Conservation (phyloP, 2,329 filamentous ascomycete genomes). For the Diaporthe aspalathi region DNA sequence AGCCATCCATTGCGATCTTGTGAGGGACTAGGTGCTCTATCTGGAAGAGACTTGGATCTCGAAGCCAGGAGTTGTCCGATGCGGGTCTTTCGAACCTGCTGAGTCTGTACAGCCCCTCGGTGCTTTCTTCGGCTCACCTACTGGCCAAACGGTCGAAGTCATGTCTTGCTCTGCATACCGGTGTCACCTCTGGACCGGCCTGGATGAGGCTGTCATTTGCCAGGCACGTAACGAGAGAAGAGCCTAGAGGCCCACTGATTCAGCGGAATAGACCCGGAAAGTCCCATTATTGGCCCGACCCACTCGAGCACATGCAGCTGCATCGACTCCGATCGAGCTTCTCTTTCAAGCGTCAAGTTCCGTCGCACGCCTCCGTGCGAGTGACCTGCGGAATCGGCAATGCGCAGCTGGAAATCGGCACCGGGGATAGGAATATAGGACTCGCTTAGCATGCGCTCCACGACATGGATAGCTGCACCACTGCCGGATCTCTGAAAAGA, state of each 20-base stretch:
- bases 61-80: neutral
- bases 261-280: neutral
- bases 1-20: neutral
- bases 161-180: constrained; percentile 27
- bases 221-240: neutral
- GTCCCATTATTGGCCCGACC: constrained; percentile 12
- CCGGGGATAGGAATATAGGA: neutral
- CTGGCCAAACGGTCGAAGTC: constrained; percentile 14
- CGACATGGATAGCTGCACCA: constrained; percentile 14
- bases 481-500: constrained; percentile 31
- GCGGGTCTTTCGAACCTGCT: neutral
- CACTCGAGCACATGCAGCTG: constrained; percentile 13
- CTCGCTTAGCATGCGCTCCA: constrained; percentile 37
- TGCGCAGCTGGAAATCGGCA: constrained; percentile 33
- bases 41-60: neutral
- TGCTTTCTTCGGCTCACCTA: constrained; percentile 11
- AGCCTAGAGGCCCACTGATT: constrained; percentile 1
- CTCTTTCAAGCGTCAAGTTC: neutral
- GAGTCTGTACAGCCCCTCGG: neutral
- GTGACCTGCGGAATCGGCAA: constrained; percentile 30
- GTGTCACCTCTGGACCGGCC: constrained; percentile 17
- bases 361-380: constrained; percentile 11
- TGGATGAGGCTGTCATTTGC: constrained; percentile 34
- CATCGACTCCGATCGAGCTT: constrained; percentile 21
- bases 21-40: neutral